Evolutionary conservation across 2,329 filamentous ascomycete genomes (phyloP).

Genomic region (Aspergillus aculeatinus): DNA sequence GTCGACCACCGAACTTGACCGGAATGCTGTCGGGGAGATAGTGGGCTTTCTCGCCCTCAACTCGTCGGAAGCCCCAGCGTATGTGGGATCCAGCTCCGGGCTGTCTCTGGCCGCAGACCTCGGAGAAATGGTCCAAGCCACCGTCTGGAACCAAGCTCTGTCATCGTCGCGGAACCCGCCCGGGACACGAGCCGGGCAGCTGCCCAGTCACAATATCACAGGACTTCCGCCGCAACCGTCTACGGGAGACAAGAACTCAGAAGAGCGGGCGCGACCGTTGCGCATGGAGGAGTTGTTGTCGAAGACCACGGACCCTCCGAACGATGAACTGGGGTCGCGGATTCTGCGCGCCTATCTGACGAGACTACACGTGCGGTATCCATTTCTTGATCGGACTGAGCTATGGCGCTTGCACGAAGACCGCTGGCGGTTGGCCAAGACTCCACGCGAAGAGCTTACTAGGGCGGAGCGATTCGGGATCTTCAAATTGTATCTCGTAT

Average conservation of each 20-base stretch:
- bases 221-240: conserved; percentile 20
- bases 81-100: conserved; percentile 52
- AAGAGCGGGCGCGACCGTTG: conserved; percentile 30
- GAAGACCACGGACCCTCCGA: conserved; percentile 48
- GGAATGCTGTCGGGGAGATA: conserved; percentile 45
- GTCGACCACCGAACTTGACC: conserved; percentile 26
- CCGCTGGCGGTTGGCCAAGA: conserved; percentile 40
- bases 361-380: conserved; percentile 51
- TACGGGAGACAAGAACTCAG: neutral
- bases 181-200: conserved; percentile 8
- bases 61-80: conserved; percentile 47
- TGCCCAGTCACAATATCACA: neutral
- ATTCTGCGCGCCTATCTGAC: conserved; percentile 49
- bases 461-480: conserved; percentile 45
- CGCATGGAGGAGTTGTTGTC: conserved; percentile 45
- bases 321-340: conserved; percentile 46
- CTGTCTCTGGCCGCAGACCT: conserved; percentile 52
- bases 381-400: conserved; percentile 50
- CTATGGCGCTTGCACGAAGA: conserved; percentile 47
- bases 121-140: conserved; percentile 55
- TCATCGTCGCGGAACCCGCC: conserved; percentile 24
- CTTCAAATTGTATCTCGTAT: conserved; percentile 55
- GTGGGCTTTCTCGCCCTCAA: conserved; percentile 53
- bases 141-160: conserved; percentile 55
- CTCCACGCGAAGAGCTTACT: conserved; percentile 35